A percentile compares a stretch with the other conserved stretches of the same genome.
Conservation (phyloP, 495 filamentous ascomycete species). For the Haplographium delicatum region DNA sequence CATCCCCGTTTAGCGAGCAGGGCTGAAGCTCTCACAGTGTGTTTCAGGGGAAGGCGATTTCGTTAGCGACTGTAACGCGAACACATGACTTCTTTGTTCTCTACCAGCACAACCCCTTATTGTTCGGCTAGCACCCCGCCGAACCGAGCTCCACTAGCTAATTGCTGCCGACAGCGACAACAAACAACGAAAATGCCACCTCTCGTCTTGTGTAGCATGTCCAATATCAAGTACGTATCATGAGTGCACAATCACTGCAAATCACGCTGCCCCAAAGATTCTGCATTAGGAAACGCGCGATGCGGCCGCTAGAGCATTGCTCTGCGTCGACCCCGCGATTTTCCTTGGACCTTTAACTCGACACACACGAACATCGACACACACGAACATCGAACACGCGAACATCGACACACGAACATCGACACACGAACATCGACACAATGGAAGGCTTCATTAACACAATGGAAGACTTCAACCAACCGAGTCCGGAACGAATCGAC, state of each 20-base stretch:
- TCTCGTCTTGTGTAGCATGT: too few species aligned
- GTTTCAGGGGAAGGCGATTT: constrained; percentile 20
- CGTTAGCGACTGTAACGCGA: constrained; percentile 20
- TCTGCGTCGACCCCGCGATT: background rate
- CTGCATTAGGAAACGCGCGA: constrained; percentile 4
- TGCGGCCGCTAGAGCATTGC: too few species aligned
- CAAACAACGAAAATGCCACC: too few species aligned
- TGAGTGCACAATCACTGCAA: too few species aligned
- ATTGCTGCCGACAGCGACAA: too few species aligned
- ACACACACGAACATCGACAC: background rate
- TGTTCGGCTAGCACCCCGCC: too few species aligned
- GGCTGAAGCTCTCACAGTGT: constrained; percentile 12
- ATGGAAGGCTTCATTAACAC: background rate
- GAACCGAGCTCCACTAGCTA: too few species aligned
- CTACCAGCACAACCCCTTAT: too few species aligned
- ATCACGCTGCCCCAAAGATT: too few species aligned
- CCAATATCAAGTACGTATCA: too few species aligned
- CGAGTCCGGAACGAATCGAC: constrained; percentile 11
- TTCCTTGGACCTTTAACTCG: background rate
- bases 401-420: background rate
- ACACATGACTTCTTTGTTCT: too few species aligned
- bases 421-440: background rate
- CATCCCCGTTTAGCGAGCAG: constrained; percentile 15
- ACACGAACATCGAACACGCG: background rate
- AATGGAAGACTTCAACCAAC: constrained; percentile 11